Evolutionary conservation across 345 rosid species (phyloP).

Genomic region (Citrus cavaleriei): DNA sequence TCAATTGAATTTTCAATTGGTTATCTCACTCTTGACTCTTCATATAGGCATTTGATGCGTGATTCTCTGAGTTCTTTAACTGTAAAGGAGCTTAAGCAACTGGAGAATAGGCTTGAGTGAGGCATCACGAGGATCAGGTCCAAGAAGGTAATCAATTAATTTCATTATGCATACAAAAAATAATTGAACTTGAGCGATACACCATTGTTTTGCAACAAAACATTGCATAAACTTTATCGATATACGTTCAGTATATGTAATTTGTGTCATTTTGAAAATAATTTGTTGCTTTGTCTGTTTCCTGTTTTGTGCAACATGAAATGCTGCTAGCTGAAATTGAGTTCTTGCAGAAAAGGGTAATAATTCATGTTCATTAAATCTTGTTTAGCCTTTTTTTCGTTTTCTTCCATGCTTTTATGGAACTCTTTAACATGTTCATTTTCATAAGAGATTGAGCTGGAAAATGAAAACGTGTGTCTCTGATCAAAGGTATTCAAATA

Average conservation of each 20-base stretch:
- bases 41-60: conserved; percentile 83
- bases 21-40: background rate
- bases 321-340: too few species aligned
- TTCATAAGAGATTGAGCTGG: conserved; percentile 78
- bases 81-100: conserved; percentile 92
- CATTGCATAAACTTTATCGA: too few species aligned
- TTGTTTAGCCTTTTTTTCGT: too few species aligned
- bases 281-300: too few species aligned
- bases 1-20: too few species aligned
- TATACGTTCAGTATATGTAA: too few species aligned
- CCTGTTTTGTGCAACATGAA: too few species aligned
- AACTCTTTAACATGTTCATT: background rate
- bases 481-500: conserved; percentile 60
- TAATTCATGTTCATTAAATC: too few species aligned
- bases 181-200: too few species aligned
- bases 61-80: conserved; percentile 72
- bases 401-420: background rate
- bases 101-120: conserved; percentile 90
- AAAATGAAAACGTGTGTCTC: conserved; percentile 67
- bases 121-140: conserved; percentile 91
- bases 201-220: too few species aligned
- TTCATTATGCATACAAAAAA: too few species aligned
- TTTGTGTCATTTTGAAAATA: too few species aligned
- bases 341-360: conserved; percentile 10
- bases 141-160: conserved; percentile 48